phyloP scores from a whole-genome alignment of 2,329 filamentous ascomycete species.

The Clarireedia hainanense region DNA sequence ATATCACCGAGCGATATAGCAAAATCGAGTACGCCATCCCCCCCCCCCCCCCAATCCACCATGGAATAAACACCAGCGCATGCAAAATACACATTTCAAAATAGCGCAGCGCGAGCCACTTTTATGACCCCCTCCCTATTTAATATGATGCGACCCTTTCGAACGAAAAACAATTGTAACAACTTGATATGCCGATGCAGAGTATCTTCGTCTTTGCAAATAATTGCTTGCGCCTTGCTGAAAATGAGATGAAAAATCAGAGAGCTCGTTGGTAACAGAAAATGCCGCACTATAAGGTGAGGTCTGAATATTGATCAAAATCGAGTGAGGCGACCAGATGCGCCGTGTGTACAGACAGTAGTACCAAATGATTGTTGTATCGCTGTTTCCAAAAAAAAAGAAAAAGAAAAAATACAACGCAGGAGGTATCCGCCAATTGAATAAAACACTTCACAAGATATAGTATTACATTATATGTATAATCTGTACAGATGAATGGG shows the following conservation, averaged over 20 bases:
- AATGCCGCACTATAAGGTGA: neutral
- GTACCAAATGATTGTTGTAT: neutral
- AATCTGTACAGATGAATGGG: slow-evolving; percentile 16
- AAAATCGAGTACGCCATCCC: neutral
- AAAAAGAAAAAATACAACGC: neutral
- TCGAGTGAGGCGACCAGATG: slow-evolving; percentile 1
- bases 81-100: neutral
- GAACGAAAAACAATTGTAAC: neutral
- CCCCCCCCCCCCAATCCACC: neutral
- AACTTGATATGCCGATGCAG: neutral
- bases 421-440: neutral
- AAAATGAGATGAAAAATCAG: neutral
- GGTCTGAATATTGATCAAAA: neutral
- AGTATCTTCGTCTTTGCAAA: neutral
- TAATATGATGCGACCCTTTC: slow-evolving; percentile 21
- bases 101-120: slow-evolving; percentile 28
- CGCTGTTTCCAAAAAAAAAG: neutral
- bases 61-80: neutral
- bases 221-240: neutral
- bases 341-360: slow-evolving; percentile 13
- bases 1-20: neutral
- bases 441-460: slow-evolving; percentile 3
- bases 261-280: neutral
- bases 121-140: slow-evolving; percentile 25
- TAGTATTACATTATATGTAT: slow-evolving; percentile 7